Conservation (phyloP, 495 filamentous ascomycete species). For the Talaromyces proteolyticus region DNA sequence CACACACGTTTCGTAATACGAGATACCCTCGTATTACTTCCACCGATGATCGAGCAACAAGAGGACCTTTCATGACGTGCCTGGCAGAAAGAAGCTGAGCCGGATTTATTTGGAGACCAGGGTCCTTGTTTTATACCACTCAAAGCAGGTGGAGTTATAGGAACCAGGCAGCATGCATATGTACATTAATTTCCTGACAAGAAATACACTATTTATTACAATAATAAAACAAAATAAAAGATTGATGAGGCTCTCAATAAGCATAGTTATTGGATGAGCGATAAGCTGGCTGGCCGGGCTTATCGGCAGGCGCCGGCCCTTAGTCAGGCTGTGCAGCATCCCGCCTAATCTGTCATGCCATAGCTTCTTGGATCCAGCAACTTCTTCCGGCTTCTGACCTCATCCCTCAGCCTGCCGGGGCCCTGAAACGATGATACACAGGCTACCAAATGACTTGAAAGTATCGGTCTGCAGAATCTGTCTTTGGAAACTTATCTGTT, state of each 20-base stretch:
- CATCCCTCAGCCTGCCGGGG: neutral
- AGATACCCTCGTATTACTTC: no score
- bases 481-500: neutral
- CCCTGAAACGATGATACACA: neutral
- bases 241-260: neutral
- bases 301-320: neutral
- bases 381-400: neutral
- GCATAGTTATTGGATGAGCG: no score
- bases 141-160: neutral
- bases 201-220: no score
- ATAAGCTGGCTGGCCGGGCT: neutral
- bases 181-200: no score
- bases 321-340: neutral
- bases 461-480: neutral
- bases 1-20: no score
- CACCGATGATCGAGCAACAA: no score
- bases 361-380: constrained; percentile 2
- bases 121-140: no score
- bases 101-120: no score
- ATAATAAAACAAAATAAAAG: neutral
- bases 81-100: no score
- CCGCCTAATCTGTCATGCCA: constrained; percentile 3
- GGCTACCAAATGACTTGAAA: neutral
- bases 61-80: no score
- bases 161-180: neutral